Conservation (phyloP, 179 eudicot species). For the Beta corolliflora region DNA sequence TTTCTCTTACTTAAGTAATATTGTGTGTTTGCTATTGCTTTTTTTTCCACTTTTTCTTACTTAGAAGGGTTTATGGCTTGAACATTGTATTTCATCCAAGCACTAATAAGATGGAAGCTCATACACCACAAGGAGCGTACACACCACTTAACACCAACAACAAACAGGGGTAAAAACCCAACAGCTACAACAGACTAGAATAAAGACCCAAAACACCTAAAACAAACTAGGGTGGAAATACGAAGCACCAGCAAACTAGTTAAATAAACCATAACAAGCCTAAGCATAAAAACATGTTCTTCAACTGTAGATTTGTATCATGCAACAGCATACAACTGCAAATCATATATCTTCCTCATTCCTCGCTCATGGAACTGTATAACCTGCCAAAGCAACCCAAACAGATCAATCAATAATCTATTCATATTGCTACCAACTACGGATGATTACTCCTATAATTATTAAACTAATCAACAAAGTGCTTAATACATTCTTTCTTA, state of each 20-base stretch:
- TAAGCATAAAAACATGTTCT: not conserved
- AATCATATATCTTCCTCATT: not conserved
- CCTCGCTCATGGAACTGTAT: constrained; percentile 19
- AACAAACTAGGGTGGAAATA: not conserved
- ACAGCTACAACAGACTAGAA: not conserved
- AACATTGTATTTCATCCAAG: too few relatives aligned
- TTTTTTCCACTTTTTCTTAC: too few relatives aligned
- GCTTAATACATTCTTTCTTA: too few relatives aligned
- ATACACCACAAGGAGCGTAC: not conserved
- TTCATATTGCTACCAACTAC: not conserved
- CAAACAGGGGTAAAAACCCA: too few relatives aligned
- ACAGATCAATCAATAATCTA: not conserved
- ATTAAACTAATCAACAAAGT: too few relatives aligned
- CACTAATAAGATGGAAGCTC: too few relatives aligned
- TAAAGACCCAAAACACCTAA: not conserved
- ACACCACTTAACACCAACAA: not conserved
- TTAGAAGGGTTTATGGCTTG: too few relatives aligned
- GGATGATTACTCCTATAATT: not conserved
- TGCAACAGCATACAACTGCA: not conserved
- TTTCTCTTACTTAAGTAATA: too few relatives aligned
- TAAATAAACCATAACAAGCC: not conserved
- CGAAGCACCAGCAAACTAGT: not conserved
- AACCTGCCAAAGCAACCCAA: constrained; percentile 18
- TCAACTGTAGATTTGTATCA: not conserved
- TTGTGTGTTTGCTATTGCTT: too few relatives aligned